Evolutionary conservation across 345 rosid genomes (phyloP).

Genomic region (Salix purpurea): DNA sequence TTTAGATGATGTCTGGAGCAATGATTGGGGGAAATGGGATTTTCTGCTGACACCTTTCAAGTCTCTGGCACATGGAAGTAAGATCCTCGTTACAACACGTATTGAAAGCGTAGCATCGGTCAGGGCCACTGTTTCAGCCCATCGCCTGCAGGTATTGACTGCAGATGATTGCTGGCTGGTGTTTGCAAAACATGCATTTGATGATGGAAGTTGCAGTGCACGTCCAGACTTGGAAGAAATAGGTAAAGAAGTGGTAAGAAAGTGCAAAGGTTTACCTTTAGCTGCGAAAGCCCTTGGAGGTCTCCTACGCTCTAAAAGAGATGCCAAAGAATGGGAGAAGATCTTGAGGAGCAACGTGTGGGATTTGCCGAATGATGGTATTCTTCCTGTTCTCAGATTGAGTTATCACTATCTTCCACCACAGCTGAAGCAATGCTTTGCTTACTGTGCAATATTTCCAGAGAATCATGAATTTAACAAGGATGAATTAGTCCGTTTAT

Average conservation of each 20-base stretch:
- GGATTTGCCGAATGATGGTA: neutral
- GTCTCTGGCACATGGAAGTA: no score
- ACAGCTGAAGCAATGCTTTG: constrained; percentile 3
- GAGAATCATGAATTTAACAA: neutral
- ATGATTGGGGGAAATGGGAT: no score
- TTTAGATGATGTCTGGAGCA: no score
- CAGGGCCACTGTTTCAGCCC: no score
- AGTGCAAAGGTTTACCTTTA: neutral
- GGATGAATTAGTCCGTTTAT: neutral
- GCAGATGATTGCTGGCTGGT: no score
- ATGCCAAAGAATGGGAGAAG: neutral
- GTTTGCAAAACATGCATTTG: neutral
- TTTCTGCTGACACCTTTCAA: no score
- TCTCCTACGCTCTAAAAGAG: neutral
- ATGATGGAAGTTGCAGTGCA: neutral
- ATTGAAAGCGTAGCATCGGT: no score
- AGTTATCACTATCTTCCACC: constrained; percentile 25
- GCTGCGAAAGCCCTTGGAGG: neutral
- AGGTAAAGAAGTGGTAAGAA: neutral
- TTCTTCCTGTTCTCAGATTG: neutral
- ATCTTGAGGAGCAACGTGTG: neutral
- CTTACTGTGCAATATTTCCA: neutral
- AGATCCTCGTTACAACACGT: no score
- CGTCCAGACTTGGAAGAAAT: neutral
- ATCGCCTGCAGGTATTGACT: no score